Percentiles rank a stretch among this genome's conserved stretches.
phyloP scores from a whole-genome alignment of 805 yeast species.

The Spathaspora sp. region DNA sequence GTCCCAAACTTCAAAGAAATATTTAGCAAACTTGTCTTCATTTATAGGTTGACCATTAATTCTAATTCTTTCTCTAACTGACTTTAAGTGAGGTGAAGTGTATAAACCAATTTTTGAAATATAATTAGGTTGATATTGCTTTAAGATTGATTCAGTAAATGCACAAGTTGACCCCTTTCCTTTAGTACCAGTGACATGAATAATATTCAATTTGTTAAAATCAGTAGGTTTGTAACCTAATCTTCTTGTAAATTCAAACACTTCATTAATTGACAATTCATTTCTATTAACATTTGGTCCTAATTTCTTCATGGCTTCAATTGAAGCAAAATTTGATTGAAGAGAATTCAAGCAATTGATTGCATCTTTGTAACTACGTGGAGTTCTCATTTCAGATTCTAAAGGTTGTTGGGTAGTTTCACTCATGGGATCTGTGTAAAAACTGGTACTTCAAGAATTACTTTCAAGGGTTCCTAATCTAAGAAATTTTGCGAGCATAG shows the following conservation, averaged over 20 bases:
- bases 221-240: conserved; percentile 51
- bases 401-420: background rate
- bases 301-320: conserved; percentile 74
- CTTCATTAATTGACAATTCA: conserved; percentile 75
- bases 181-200: conserved; percentile 96
- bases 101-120: conserved; percentile 80
- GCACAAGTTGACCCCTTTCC: conserved; percentile 99
- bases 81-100: conserved; percentile 92
- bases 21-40: conserved; percentile 76
- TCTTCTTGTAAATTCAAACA: conserved; percentile 45
- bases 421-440: background rate
- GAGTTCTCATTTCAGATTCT: conserved; percentile 3
- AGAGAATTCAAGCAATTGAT: conserved; percentile 76
- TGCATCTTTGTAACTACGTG: conserved; percentile 59
- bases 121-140: conserved; percentile 45
- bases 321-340: conserved; percentile 87
- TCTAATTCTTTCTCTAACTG: conserved; percentile 88
- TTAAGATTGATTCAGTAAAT: conserved; percentile 76
- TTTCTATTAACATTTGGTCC: conserved; percentile 57
- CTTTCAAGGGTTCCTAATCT: too few species aligned
- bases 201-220: conserved; percentile 68
- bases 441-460: background rate
- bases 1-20: conserved; percentile 95
- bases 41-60: conserved; percentile 83
- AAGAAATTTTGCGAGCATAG: too few species aligned